Conservation (phyloP, 2,329 filamentous ascomycete species). For the Metarhizium brunneum region DNA sequence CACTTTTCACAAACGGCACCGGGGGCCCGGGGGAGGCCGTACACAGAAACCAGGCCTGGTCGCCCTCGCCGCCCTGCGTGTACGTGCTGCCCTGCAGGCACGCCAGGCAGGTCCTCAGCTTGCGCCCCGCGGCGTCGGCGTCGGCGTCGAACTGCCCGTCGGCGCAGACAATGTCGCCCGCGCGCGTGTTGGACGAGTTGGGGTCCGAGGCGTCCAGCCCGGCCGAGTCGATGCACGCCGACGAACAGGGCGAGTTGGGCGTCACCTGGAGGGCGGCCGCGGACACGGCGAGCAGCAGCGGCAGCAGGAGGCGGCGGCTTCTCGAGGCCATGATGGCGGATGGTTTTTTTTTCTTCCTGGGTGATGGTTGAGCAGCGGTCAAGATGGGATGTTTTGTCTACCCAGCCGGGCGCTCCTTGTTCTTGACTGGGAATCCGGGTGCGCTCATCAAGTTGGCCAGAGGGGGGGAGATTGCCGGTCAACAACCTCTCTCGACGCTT, state of each 20-base stretch:
- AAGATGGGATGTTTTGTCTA: no score
- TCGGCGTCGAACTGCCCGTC: conserved; percentile 33
- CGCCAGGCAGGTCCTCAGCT: conserved; percentile 39
- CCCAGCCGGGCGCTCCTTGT: no score
- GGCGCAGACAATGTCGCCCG: conserved; percentile 37
- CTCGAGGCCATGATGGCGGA: no score
- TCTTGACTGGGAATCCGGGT: no score
- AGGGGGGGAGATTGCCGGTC: no score
- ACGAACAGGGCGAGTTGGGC: conserved; percentile 44
- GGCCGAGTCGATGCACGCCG: conserved; percentile 35
- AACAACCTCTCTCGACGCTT: no score
- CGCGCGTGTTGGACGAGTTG: conserved; percentile 33
- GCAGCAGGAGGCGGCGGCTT: not conserved
- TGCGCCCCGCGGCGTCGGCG: conserved; percentile 25
- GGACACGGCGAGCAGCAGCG: not conserved
- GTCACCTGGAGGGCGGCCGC: conserved; percentile 38
- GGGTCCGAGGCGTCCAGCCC: conserved; percentile 26
- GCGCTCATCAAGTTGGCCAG: no score
- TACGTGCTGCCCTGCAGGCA: conserved; percentile 45
- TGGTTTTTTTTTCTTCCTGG: no score
- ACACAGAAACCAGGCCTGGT: conserved; percentile 49
- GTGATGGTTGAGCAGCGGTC: no score
- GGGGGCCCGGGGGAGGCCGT: conserved; percentile 22
- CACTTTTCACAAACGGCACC: no score
- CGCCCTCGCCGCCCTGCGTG: conserved; percentile 36